Evolutionary conservation across 306 rosid genomes (phyloP), one percentile per base, ranked within the genome.

Genomic region (Lagenaria siceraria): DNA sequence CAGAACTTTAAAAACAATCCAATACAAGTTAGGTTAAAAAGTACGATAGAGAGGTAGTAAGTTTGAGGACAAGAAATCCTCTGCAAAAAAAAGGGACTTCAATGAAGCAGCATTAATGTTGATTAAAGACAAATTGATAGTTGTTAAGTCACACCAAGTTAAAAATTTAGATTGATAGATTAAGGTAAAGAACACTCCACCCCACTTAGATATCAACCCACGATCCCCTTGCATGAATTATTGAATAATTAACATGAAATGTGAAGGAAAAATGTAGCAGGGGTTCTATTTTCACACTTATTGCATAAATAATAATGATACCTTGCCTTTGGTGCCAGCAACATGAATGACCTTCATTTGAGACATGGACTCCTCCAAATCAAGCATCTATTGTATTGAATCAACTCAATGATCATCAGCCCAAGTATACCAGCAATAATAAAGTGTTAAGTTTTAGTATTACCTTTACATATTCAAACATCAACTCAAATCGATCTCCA

Each of bases 241-340:
- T 56, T 21, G 29, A 56, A 21, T 21, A 21, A 8, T 56, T 21
- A 21, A 56, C 24, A 56, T 56, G 62, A 56, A 10, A 56, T 56
- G 29, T 21, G 14, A 21, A 56, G 62, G 62, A 56, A 56, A 56
- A 56, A 8, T 4, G 24, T 21, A 22, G 29, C 31, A 56, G 62
- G 62, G 14, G 14, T 56, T 56, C 7, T 21, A 56, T 8, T 56
- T 56, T 56, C 62, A 56, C 29, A 21, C 6, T 21, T 56, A 13
- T 56, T 21, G 24, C 24, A 38, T 27, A 73, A 27, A 80, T 12
- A 74, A 58, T 54, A 8, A 62, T 65, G 49, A 62, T 87, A 95
- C 98, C 98, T 95, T 95, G 69, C 98, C 97, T 84, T 95, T 95
- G 79, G 97, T 95, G 22, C 98, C 98, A 82, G 98, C 98, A 53